Evolutionary conservation across 164 flowering plant genomes (phyloP).

Genomic region (Liriodendron chinense): DNA sequence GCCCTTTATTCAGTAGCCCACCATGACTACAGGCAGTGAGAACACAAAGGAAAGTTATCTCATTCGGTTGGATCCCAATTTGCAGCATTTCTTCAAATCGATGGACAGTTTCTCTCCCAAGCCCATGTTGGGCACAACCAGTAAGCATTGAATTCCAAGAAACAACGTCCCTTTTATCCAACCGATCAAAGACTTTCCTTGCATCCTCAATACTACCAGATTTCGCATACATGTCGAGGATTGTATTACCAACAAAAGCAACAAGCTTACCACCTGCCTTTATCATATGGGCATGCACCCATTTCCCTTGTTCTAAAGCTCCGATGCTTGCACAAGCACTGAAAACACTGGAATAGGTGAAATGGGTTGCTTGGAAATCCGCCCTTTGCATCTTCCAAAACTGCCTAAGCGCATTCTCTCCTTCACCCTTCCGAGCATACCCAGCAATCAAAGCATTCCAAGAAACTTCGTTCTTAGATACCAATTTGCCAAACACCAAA

Average conservation of each 20-base stretch:
- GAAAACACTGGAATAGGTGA: slow-evolving; percentile 56
- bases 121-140: slow-evolving; percentile 71
- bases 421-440: slow-evolving; percentile 58
- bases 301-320: slow-evolving; percentile 66
- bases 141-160: slow-evolving; percentile 76
- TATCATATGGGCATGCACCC: slow-evolving; percentile 67
- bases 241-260: slow-evolving; percentile 56
- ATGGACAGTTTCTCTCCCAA: slow-evolving; percentile 40
- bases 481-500: slow-evolving; percentile 38
- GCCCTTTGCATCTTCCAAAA: slow-evolving; percentile 53
- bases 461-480: slow-evolving; percentile 56
- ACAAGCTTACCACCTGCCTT: slow-evolving; percentile 51
- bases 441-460: slow-evolving; percentile 85
- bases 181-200: slow-evolving; percentile 47
- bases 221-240: slow-evolving; percentile 75
- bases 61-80: slow-evolving; percentile 47
- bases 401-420: slow-evolving; percentile 38
- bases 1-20: slow-evolving; percentile 57
- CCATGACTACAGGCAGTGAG: slow-evolving; percentile 72
- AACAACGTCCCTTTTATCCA: slow-evolving; percentile 47
- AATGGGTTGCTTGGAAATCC: slow-evolving; percentile 47
- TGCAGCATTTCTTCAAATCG: slow-evolving; percentile 51
- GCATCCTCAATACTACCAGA: slow-evolving; percentile 66
- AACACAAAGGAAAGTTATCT: slow-evolving; percentile 58
- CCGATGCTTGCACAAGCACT: slow-evolving; percentile 57